phyloP scores from a whole-genome alignment of 2,329 filamentous ascomycete genomes.

The Aspergillus sp. region DNA sequence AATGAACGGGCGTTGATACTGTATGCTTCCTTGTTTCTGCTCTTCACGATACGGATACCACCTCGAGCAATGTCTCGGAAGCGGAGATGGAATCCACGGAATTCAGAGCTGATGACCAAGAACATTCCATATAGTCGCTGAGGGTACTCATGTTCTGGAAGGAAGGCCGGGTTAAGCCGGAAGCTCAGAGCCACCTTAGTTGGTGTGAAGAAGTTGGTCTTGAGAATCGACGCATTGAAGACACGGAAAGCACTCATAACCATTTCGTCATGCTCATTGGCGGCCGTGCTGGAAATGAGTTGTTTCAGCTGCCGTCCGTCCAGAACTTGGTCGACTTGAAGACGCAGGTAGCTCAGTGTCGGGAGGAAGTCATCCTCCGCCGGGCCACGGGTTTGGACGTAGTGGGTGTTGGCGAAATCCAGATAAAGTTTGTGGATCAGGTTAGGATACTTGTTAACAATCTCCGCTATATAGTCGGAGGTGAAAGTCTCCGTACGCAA shows the following conservation, averaged over 20 bases:
- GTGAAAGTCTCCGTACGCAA: constrained; percentile 97
- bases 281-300: constrained; percentile 76
- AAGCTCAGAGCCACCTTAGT: constrained; percentile 98
- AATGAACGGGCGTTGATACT: constrained; percentile 94
- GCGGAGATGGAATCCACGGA: constrained; percentile 93
- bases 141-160: constrained; percentile 90
- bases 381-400: constrained; percentile 65
- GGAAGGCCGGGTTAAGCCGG: constrained; percentile 78
- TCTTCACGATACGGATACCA: constrained; percentile 98
- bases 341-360: constrained; percentile 68
- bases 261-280: constrained; percentile 95
- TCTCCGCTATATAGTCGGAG: constrained; percentile 96
- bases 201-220: constrained; percentile 97
- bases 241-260: constrained; percentile 96
- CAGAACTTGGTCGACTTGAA: constrained; percentile 73
- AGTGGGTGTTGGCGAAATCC: constrained; percentile 87
- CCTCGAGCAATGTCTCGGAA: constrained; percentile 97
- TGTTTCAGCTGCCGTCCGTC: constrained; percentile 75
- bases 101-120: constrained; percentile 94
- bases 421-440: constrained; percentile 88
- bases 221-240: constrained; percentile 91
- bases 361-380: constrained; percentile 71
- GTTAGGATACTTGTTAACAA: constrained; percentile 87
- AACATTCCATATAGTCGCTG: constrained; percentile 98
- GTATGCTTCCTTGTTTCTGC: constrained; percentile 92